A percentile compares a stretch with the other conserved stretches of the same genome.
Conservation (phyloP, 176 grass and related monocot species). For the Paspalum vaginatum region DNA sequence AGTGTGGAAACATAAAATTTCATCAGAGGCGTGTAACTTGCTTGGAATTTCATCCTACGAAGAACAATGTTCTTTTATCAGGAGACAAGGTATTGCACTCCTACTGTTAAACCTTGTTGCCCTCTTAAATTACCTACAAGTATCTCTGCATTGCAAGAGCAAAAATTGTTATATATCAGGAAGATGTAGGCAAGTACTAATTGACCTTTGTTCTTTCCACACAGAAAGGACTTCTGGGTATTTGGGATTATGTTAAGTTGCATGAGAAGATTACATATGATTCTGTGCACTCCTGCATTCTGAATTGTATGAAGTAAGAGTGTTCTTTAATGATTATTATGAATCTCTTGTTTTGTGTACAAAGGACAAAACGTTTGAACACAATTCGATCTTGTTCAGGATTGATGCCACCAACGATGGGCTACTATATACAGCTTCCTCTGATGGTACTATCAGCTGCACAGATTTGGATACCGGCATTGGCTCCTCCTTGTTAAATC, state of each 20-base stretch:
- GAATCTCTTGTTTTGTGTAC: not conserved
- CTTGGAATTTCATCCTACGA: slow-evolving; percentile 94
- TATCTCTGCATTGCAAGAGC: not conserved
- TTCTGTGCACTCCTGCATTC: slow-evolving; percentile 82
- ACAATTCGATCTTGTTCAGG: slow-evolving; percentile 46
- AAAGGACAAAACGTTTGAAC: slow-evolving; percentile 19
- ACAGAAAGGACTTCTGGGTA: slow-evolving; percentile 88
- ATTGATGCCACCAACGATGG: slow-evolving; percentile 68
- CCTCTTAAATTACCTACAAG: slow-evolving; percentile 15
- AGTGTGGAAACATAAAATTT: slow-evolving; percentile 88
- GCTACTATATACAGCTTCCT: slow-evolving; percentile 83
- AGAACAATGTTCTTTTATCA: slow-evolving; percentile 74
- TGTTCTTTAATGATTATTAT: slow-evolving; percentile 13
- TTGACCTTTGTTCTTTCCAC: slow-evolving; percentile 3
- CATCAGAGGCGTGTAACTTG: slow-evolving; percentile 82
- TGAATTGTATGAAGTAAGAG: slow-evolving; percentile 93
- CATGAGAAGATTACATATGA: slow-evolving; percentile 87
- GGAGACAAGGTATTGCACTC: slow-evolving; percentile 79
- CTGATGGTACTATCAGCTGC: slow-evolving; percentile 85
- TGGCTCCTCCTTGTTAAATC: slow-evolving; percentile 67
- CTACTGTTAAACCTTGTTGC: slow-evolving; percentile 5
- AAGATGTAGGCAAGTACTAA: not conserved
- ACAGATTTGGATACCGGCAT: slow-evolving; percentile 87
- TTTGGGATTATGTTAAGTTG: slow-evolving; percentile 93
- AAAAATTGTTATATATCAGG: not conserved